Conservation (phyloP, 179 eudicot species). For the Monotropa hypopitys region DNA sequence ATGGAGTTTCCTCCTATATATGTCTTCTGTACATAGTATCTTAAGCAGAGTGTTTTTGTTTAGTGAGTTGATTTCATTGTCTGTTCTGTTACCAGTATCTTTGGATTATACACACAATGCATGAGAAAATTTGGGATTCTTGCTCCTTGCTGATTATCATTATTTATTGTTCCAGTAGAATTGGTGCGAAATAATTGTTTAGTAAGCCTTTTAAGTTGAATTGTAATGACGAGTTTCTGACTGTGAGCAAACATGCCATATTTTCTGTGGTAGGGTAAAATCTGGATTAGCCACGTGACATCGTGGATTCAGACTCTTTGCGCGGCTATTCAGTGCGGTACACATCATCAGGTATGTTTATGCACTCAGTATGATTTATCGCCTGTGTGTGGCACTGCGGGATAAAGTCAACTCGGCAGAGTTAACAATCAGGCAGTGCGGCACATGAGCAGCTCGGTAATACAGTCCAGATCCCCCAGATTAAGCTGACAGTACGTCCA, state of each 20-base stretch:
- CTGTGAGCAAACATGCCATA: background rate
- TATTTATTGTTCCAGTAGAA: background rate
- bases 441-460: no score
- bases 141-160: background rate
- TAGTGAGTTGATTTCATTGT: background rate
- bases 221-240: background rate
- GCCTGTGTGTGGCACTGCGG: no score
- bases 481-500: no score
- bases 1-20: background rate
- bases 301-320: no score
- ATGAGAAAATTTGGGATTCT: background rate
- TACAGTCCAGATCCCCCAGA: no score
- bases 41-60: constrained; percentile 1
- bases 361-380: no score
- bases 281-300: no score
- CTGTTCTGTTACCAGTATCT: background rate
- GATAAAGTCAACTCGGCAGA: no score
- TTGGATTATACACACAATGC: background rate
- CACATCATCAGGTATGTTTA: no score
- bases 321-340: no score
- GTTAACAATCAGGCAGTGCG: no score
- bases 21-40: constrained; percentile 6
- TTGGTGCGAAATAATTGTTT: background rate
- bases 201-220: background rate
- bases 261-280: no score